Percentiles rank a stretch among this genome's conserved stretches.
These are phyloP conservation scores for Violaceomyces palustris DNA, from an alignment of 1,284 basidiomycete genomes.

Conservation along the genomic window DNA sequence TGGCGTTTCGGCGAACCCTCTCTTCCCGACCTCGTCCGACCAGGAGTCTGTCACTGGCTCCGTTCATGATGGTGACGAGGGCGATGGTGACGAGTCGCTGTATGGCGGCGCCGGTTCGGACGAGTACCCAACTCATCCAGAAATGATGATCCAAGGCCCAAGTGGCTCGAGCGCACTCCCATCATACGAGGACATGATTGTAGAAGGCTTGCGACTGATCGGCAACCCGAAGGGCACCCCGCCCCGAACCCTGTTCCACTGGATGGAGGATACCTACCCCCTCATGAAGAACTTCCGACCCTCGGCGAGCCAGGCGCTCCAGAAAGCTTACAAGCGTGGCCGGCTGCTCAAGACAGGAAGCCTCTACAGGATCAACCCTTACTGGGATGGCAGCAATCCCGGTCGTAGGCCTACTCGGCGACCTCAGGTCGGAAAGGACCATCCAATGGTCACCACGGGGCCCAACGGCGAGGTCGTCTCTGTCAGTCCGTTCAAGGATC, in stretches of 20 bases:
- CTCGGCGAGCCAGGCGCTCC: slow-evolving; percentile 47
- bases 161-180: slow-evolving; percentile 36
- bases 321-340: slow-evolving; percentile 49
- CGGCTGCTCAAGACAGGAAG: slow-evolving; percentile 45
- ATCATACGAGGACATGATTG: slow-evolving; percentile 48
- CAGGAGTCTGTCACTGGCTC: no score
- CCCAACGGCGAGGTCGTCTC: slow-evolving; percentile 39
- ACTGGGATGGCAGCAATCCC: slow-evolving; percentile 37
- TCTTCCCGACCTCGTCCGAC: no score
- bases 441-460: slow-evolving; percentile 41
- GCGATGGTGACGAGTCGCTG: no score
- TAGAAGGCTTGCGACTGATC: slow-evolving; percentile 38
- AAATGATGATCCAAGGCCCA: slow-evolving; percentile 30
- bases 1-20: slow-evolving; percentile 23
- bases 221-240: slow-evolving; percentile 29
- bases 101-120: no score
- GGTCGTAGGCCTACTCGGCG: slow-evolving; percentile 36
- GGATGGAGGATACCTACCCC: slow-evolving; percentile 47
- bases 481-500: slow-evolving; percentile 35
- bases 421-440: slow-evolving; percentile 36
- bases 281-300: slow-evolving; percentile 50
- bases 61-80: no score
- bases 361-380: slow-evolving; percentile 45
- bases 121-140: no score
- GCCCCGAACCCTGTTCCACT: slow-evolving; percentile 40